Conservation (phyloP, 257 asterid genomes). For the Penstemon eatonii region DNA sequence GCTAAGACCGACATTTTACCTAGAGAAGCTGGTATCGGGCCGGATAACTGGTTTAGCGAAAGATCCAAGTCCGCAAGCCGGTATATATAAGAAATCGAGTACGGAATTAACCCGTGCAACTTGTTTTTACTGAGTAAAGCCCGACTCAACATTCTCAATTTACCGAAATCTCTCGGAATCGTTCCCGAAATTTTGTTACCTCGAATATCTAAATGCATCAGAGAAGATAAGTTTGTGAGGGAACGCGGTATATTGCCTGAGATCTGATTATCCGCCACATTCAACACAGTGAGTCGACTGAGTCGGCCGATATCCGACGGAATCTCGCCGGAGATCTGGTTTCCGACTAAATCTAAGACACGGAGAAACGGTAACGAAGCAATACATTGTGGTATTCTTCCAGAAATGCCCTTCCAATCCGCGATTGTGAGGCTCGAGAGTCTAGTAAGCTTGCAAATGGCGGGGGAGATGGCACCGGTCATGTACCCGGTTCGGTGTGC, state of each 20-base stretch:
- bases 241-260: constrained; percentile 45
- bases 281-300: constrained; percentile 43
- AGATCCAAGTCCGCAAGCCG: constrained; percentile 51
- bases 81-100: constrained; percentile 40
- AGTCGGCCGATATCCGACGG: constrained; percentile 47
- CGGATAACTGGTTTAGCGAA: constrained; percentile 44
- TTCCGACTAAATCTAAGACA: constrained; percentile 47
- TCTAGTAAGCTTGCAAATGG: constrained; percentile 40
- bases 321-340: constrained; percentile 46
- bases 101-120: constrained; percentile 41
- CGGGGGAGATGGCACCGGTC: constrained; percentile 53
- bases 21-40: constrained; percentile 43
- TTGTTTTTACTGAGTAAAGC: constrained; percentile 47
- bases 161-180: constrained; percentile 43
- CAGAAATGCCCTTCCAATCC: constrained; percentile 58
- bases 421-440: constrained; percentile 46
- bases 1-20: constrained; percentile 61
- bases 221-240: constrained; percentile 31
- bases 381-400: constrained; percentile 42
- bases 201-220: constrained; percentile 52
- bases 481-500: constrained; percentile 50
- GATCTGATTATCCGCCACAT: constrained; percentile 47
- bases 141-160: constrained; percentile 48
- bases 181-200: constrained; percentile 37
- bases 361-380: constrained; percentile 39